These are phyloP conservation scores for Hordeum pubiflorum DNA, from an alignment of 202 grass and related monocot genomes.

Conservation along the genomic window DNA sequence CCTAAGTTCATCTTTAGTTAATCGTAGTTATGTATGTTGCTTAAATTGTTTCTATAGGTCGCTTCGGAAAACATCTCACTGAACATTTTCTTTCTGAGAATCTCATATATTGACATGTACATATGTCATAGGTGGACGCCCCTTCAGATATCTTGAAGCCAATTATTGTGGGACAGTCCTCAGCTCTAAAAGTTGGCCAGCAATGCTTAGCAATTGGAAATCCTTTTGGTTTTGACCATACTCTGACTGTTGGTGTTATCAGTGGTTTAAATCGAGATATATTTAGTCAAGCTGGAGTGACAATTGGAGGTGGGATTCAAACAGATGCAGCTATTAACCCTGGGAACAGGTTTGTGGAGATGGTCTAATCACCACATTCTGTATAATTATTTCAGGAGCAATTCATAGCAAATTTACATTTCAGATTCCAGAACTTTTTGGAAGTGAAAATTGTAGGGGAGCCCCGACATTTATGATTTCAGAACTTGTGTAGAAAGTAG, in stretches of 20 bases:
- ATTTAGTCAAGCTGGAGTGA: slow-evolving; percentile 87
- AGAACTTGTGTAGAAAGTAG: background rate
- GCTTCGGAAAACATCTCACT: background rate
- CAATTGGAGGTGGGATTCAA: slow-evolving; percentile 94
- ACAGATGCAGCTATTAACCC: slow-evolving; percentile 97
- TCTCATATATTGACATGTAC: slow-evolving; percentile 12
- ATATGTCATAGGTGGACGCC: slow-evolving; percentile 62
- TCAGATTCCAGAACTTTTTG: background rate
- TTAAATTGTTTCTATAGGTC: background rate
- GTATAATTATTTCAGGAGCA: background rate
- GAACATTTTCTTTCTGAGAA: background rate
- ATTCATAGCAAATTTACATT: background rate
- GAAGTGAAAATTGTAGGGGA: background rate
- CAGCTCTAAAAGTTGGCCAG: slow-evolving; percentile 83
- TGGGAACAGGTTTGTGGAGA: slow-evolving; percentile 74
- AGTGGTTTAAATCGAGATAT: slow-evolving; percentile 95
- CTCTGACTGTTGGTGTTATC: slow-evolving; percentile 86
- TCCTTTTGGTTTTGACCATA: slow-evolving; percentile 96
- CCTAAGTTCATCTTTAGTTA: background rate
- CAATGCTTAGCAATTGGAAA: slow-evolving; percentile 98
- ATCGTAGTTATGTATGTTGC: slow-evolving; percentile 3
- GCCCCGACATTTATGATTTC: background rate
- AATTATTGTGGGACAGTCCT: slow-evolving; percentile 72
- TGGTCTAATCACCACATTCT: background rate
- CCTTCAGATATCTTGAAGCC: slow-evolving; percentile 73